A percentile compares a stretch with the other conserved stretches of the same genome.
Evolutionary conservation across 2,329 filamentous ascomycete genomes (phyloP).

Genomic region (Fusarium mundagurra): DNA sequence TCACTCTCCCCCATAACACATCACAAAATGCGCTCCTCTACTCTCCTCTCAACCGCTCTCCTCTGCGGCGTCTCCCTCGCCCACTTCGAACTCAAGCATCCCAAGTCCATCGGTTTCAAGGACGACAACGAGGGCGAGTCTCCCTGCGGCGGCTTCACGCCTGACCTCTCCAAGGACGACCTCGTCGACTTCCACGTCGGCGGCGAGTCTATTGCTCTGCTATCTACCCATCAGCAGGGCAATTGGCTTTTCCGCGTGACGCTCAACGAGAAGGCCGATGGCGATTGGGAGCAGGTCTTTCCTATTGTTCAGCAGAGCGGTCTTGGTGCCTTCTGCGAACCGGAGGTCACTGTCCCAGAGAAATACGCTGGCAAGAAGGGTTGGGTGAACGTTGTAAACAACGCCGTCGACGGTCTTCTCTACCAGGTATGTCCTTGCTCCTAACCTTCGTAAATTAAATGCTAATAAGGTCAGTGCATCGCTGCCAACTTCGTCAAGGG

Average conservation of each 20-base stretch:
- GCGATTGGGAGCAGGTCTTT: conserved; percentile 65
- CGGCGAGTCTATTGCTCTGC: conserved; percentile 62
- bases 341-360: conserved; percentile 57
- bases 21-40: conserved; percentile 50
- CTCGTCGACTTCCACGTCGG: conserved; percentile 68
- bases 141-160: conserved; percentile 66
- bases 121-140: conserved; percentile 55
- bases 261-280: conserved; percentile 56
- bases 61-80: conserved; percentile 56
- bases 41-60: conserved; percentile 50
- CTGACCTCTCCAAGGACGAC: conserved; percentile 56
- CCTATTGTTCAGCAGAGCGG: conserved; percentile 65
- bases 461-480: conserved; percentile 56
- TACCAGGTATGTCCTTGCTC: conserved; percentile 59
- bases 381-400: conserved; percentile 61
- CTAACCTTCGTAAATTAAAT: background rate
- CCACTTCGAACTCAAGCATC: conserved; percentile 64
- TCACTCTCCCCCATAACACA: background rate
- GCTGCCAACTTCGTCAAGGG: conserved; percentile 65
- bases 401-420: conserved; percentile 64
- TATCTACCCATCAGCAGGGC: conserved; percentile 60
- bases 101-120: conserved; percentile 59
- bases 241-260: conserved; percentile 69
- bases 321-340: conserved; percentile 64
- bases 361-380: conserved; percentile 65